Evolutionary conservation across 2,329 filamentous ascomycete genomes (phyloP), one percentile per base, ranked within the genome.

Genomic region (Chrysoporthe puriensis): DNA sequence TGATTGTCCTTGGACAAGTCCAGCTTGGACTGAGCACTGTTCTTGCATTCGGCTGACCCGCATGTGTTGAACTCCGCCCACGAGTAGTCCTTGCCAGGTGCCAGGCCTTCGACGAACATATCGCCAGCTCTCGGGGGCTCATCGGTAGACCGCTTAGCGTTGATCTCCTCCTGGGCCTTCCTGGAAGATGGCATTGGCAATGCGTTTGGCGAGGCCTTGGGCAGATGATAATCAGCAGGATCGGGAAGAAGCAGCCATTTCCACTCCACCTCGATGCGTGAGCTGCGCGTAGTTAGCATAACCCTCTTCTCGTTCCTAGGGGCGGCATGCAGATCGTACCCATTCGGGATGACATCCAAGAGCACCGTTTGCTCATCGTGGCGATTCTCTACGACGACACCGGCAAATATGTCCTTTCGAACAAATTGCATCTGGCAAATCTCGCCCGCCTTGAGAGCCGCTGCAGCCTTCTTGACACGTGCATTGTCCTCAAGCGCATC

Each of bases 361-460:
- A 97, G 82, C 32, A 97, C 79, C 66, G 85, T 91, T 76, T 91
- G 86, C 80, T 97, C 95, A 64, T 88, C 88, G 21, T 80, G 81
- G 68, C 92, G 85, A 72, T 97, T 98, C 79, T 97, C 92, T 34
- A 96, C 85, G 60, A 99, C 90, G 64, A 93, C 84, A 63, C 94
- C 96, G 48, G 94, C 96, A 79, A 97, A 97, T 54, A 98, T 96
- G 66, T 98, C 93, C 48, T 92, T 90, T 76, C 90, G 87, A 79
- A 91, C 83, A 76, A 91, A 91, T 78, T 99, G 96, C 76, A 96
- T 87, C 77, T 99, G 96, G 71, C 96, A 91, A 43, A 95, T 86
- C 65, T 96, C 91, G 67, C 92, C 91, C 69, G 85, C 81, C 74
- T 89, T 87, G 67, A 97, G 82, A 1, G 85, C 85, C 64, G 85